Base-by-base conservation (phyloP, 129 eudicot genomes). In the Solidago caesia region DNA sequence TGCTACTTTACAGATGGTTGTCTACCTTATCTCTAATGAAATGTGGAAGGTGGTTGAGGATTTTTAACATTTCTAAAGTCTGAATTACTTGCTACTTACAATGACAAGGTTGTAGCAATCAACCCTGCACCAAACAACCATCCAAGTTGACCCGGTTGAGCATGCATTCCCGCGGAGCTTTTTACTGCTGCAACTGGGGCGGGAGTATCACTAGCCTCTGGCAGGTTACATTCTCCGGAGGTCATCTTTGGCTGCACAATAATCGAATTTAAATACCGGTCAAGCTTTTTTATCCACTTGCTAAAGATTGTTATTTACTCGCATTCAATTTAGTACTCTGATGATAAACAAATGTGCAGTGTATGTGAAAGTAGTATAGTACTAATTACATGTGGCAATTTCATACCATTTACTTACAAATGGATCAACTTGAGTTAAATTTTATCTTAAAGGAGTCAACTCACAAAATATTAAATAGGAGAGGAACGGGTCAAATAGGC, bases 171-270 rank as follows among this genome's bases (percentile, higher is more conserved):
- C 1, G 62, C 64, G 78, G 61, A 58, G 79, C 82, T 81, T 49
- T 51, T 70, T 67, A 64, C 33, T 46, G 64, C 78, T 45, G 68
- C 49, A 76, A 46, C 42, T 42, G 78, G 81, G 16, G 72, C 55
- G 27, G 89, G 87, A 45, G 87, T 61, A 13, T 44, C 77, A 29
- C 62, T 67, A 29, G 92, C 84, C 74, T 64, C 70, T 5, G 96
- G 89, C 42, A 48, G 10, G 57, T 70, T 76, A 79, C 97, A 88
- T 5, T 67, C 83, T 73, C 98, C 97, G 39, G 77, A 84, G 6
- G 84, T 86, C 86, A 75, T 77, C 53, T 92, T 87, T 73, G 83
- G 82, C 98, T 94, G 88, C 86, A 83, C 21, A 78, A 45, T 8
- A 15, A 75, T 5, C 47, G n/a, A 71, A 45, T 33, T 65, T 8